Base-by-base conservation (phyloP, 2,329 filamentous ascomycete genomes). In the Aureobasidium sp. region DNA sequence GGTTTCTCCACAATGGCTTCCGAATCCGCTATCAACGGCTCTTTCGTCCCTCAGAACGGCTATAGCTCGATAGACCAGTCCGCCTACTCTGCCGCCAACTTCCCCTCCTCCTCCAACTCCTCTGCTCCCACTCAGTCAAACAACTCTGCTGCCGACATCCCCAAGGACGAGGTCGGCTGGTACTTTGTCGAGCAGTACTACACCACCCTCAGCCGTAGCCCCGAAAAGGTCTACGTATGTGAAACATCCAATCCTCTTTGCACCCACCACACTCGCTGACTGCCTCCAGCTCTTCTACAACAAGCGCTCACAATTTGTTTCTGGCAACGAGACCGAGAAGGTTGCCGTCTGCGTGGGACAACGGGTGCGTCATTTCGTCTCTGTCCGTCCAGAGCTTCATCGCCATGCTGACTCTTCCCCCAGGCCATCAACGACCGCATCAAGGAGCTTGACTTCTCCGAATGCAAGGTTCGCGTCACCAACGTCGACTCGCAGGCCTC, bases 171-270 rank as follows among this genome's bases (percentile, higher is more conserved):
- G 75, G 90, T 98, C 62, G 93, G 90, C 71, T 98, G 93, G 93
- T 97, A 91, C 76, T 98, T 98, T 63, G 93, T 98, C 55, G 90
- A 97, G 80, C 90, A 95, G 73, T 98, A 96, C 79, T 98, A 98
- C 75, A 97, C 88, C 63, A 98, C 90, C 58, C 76, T 98, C 67
- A 96, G 90, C 82, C 90, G 91, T 73, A 87, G 78, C 61, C 90
- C 93, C 19, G 90, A 95, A 68, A 94, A 93, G 74, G 86, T 98
- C 64, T 91, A 90, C 68, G 75, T 78, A 67, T n/a, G 48, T 51
- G 7, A 32, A 64, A 24, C 16, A 39, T 16, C 17, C 10, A 19
- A 10, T 11, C 12, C 34, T 27, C 40, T n/a, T 19, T 27, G 4
- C 16, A 6, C 16, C 25, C 27, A 41, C 16, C 11, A 29, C 19